phyloP scores from a whole-genome alignment of 306 rosid genomes.

The Quercus alba region DNA sequence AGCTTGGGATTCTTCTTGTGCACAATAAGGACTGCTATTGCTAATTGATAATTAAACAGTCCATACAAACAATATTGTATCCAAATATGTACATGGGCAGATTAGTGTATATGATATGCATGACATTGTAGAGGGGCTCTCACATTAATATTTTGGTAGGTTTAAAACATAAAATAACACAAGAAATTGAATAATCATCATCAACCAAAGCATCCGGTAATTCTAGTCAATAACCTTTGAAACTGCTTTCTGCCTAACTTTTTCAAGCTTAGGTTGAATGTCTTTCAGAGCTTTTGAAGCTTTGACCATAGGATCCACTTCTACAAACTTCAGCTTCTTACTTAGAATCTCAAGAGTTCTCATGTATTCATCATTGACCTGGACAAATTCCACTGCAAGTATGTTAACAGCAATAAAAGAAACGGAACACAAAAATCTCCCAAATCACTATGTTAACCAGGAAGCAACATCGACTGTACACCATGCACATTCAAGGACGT shows the following conservation, averaged over 20 bases:
- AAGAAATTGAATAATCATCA: neutral
- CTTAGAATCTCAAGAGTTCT: conserved; percentile 90
- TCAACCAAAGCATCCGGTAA: neutral
- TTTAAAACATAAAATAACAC: conserved; percentile 1
- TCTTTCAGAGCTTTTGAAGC: conserved; percentile 90
- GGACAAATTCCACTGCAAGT: conserved; percentile 27
- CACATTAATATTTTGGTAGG: neutral
- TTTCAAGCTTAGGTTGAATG: conserved; percentile 94
- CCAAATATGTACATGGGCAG: neutral
- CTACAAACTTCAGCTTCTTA: conserved; percentile 73
- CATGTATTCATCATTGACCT: conserved; percentile 95
- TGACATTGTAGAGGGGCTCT: conserved; percentile 2
- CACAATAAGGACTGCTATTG: neutral
- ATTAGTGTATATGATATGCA: neutral
- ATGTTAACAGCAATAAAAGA: conserved; percentile 20
- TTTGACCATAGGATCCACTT: conserved; percentile 40
- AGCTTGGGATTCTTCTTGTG: neutral
- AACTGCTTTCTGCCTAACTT: conserved; percentile 91
- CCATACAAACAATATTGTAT: too few relatives aligned
- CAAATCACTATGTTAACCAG: neutral
- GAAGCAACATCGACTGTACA: neutral
- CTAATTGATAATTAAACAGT: neutral
- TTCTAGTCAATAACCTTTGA: conserved; percentile 59
- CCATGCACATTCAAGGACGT: conserved; percentile 3
- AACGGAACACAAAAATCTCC: neutral